A percentile compares a stretch with the other conserved stretches of the same genome.
Conservation (phyloP, 2,329 filamentous ascomycete genomes). For the Byssoonygena ceratinophila region DNA sequence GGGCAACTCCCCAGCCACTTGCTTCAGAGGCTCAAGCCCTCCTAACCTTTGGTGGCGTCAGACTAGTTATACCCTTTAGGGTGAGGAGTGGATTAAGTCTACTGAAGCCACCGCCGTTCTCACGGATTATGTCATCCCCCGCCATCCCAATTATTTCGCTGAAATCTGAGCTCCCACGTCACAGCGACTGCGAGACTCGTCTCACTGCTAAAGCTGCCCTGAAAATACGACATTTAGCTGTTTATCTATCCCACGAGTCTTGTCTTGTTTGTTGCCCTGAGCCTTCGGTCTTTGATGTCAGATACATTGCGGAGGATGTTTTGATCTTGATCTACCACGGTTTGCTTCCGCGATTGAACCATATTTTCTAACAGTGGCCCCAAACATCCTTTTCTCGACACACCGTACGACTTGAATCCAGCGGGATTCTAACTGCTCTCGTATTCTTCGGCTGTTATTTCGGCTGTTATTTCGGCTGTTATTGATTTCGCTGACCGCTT, state of each 20-base stretch:
- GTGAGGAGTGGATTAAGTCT: no score
- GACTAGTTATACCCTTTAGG: no score
- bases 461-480: no score
- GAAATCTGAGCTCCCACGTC: slow-evolving; percentile 1
- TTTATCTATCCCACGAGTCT: not conserved
- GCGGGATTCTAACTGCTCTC: not conserved
- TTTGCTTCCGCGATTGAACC: not conserved
- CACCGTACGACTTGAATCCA: not conserved
- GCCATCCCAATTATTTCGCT: slow-evolving; percentile 13
- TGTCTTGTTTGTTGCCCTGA: no score
- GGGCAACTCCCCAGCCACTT: no score
- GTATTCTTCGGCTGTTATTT: not conserved
- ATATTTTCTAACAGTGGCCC: not conserved
- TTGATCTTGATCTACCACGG: not conserved
- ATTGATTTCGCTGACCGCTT: not conserved
- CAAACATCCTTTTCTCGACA: not conserved
- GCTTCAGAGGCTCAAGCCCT: no score
- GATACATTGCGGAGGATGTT: not conserved
- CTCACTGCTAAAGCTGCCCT: not conserved
- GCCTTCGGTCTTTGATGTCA: not conserved
- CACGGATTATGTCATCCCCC: slow-evolving; percentile 14
- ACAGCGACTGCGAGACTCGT: not conserved
- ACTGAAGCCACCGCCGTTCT: no score
- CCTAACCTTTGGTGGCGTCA: no score
- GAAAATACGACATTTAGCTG: not conserved